A percentile compares a stretch with the other conserved stretches of the same genome.
Evolutionary conservation across 2,329 filamentous ascomycete genomes (phyloP).

Genomic region (Pseudocercospora fuligena): DNA sequence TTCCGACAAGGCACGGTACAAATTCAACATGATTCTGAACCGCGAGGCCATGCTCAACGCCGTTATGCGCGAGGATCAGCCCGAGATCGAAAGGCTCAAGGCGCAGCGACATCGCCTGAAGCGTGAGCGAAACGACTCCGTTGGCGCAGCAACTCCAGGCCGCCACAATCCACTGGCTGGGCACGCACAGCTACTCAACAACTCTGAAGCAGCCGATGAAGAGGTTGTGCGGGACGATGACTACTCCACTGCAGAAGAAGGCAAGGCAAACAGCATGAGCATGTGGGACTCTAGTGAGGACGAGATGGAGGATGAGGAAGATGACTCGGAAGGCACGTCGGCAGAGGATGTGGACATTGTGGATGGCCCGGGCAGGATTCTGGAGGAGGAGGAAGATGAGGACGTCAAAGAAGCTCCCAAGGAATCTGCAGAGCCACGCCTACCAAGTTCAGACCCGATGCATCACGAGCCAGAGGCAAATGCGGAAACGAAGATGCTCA

Average conservation of each 20-base stretch:
- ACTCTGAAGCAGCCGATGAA: slow-evolving; percentile 15
- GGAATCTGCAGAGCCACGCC: background rate
- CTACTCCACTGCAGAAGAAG: slow-evolving; percentile 17
- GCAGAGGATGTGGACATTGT: slow-evolving; percentile 10
- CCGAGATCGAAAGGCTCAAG: slow-evolving; percentile 20
- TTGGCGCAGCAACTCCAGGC: slow-evolving; percentile 3
- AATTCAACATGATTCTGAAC: slow-evolving; percentile 17
- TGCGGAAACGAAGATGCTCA: background rate
- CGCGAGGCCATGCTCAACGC: slow-evolving; percentile 23
- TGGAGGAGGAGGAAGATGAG: background rate
- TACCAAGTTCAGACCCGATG: background rate
- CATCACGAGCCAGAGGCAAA: background rate
- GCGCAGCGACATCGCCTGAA: slow-evolving; percentile 16
- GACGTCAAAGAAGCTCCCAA: background rate
- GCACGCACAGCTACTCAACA: background rate
- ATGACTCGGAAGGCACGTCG: slow-evolving; percentile 1
- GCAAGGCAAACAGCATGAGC: slow-evolving; percentile 9
- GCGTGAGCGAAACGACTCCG: slow-evolving; percentile 11
- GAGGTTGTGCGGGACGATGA: slow-evolving; percentile 21
- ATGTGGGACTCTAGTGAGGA: background rate
- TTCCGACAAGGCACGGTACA: slow-evolving; percentile 6
- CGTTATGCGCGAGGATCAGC: slow-evolving; percentile 13
- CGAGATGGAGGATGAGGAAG: slow-evolving; percentile 9
- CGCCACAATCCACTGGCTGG: background rate
- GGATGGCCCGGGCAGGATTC: background rate